A percentile compares a stretch with the other conserved stretches of the same genome.
These are phyloP conservation scores for Avena sativa DNA, from an alignment of 176 grass and related monocot genomes.

Conservation along the genomic window DNA sequence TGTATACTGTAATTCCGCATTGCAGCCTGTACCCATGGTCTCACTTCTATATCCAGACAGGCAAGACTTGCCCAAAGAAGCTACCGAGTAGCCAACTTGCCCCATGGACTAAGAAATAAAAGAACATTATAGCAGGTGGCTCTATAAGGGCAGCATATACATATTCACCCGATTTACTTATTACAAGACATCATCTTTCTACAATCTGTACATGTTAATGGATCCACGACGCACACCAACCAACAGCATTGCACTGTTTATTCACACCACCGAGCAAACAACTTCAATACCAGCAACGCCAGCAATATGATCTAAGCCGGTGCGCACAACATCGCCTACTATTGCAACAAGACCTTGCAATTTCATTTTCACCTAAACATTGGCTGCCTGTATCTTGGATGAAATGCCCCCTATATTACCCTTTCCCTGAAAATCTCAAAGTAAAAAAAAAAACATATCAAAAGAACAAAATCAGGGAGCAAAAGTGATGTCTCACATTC, in stretches of 20 bases:
- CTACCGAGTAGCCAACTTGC: not conserved
- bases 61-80: not conserved
- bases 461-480: not conserved
- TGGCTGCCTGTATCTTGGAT: conserved; percentile 10
- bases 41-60: not conserved
- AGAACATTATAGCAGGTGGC: not conserved
- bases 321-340: not conserved
- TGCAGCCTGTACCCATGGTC: not conserved
- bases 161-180: conserved; percentile 15
- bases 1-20: not conserved
- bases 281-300: conserved; percentile 21
- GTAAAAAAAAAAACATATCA: not conserved
- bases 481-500: not conserved
- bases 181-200: conserved; percentile 14
- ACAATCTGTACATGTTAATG: conserved; percentile 56
- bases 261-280: conserved; percentile 38
- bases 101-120: not conserved
- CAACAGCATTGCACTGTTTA: conserved; percentile 25
- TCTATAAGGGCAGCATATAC: not conserved
- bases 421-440: conserved; percentile 9
- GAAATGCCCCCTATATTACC: not conserved
- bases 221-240: not conserved
- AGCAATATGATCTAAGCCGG: conserved; percentile 24
- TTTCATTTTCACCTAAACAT: not conserved
- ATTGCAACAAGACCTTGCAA: conserved; percentile 43